Base-by-base conservation (phyloP, 2,329 filamentous ascomycete genomes). In the Aspergillus neoniger region DNA sequence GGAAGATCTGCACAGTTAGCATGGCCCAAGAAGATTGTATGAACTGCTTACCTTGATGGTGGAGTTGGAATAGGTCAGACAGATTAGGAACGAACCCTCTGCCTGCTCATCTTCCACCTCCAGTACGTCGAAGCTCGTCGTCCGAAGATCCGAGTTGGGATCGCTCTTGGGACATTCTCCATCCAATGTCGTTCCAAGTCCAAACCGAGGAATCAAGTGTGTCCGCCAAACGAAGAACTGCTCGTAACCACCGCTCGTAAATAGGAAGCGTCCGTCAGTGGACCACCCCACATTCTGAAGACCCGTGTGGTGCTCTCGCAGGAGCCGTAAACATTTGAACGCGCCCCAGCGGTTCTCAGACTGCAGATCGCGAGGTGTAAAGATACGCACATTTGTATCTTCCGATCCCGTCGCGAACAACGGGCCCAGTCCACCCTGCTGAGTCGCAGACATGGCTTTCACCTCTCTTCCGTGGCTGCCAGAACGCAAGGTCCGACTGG, bases 401-500 rank as follows among this genome's bases (percentile, higher is more conserved):
- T 91, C 89, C 0, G 87, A 85, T 0, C 88, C 89, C 1, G 88
- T 91, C 1, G 87, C 88, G 38, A 91, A 78, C 4, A 89, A 70
- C 5, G 67, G 57, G 58, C 63, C 58, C 12, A 28, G 49, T 32
- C 47, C 63, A 17, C 57, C 47, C 15, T 59, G 17, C 2, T 68
- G 69, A 0, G 81, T 81, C 2, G 84, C 70, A 19, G 86, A 83
- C 62, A 85, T 75, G 2, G 85, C 77, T 72, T 91, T 91, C 67
- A 98, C 90, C 76, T 99, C 95, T 57, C 95, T 83, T 0, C 95
- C 95, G 74, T 99, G 95, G 0, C 86, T 86, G 6, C 95, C 94
- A 0, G 77, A 67, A 64, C 88, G 87, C 12, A 96, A 65, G 0
- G 82, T 72, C 9, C 73, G 68, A 72, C 77, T 85, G 65, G 72